Conservation (phyloP, 768 basidiomycete species). For the Tylopilus cervinicoccineus region DNA sequence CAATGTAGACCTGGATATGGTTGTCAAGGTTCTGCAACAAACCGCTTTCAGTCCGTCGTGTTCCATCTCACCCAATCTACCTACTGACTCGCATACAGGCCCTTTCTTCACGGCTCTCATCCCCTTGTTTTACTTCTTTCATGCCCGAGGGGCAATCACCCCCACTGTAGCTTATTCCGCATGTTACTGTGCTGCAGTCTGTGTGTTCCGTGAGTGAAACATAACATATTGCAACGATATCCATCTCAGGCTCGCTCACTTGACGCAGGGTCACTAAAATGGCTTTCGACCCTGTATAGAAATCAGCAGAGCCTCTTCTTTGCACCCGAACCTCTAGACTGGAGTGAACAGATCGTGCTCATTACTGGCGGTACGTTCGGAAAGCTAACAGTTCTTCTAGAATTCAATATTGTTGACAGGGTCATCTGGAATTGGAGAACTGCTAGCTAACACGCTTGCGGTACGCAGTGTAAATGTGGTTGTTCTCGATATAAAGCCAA, state of each 20-base stretch:
- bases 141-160: slow-evolving; percentile 52
- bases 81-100: slow-evolving; percentile 39
- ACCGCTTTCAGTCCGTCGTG: slow-evolving; percentile 72
- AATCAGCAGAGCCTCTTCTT: slow-evolving; percentile 69
- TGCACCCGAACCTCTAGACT: slow-evolving; percentile 61
- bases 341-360: slow-evolving; percentile 86
- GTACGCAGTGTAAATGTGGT: slow-evolving; percentile 78
- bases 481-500: slow-evolving; percentile 80
- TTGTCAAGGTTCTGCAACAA: slow-evolving; percentile 73
- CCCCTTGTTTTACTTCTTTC: slow-evolving; percentile 74
- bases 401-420: slow-evolving; percentile 41
- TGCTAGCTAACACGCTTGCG: slow-evolving; percentile 84
- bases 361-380: slow-evolving; percentile 79
- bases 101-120: slow-evolving; percentile 83
- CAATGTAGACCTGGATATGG: slow-evolving; percentile 68
- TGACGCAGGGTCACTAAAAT: slow-evolving; percentile 58
- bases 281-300: slow-evolving; percentile 69
- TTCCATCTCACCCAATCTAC: background rate
- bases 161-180: slow-evolving; percentile 48
- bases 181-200: slow-evolving; percentile 56
- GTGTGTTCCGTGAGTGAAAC: slow-evolving; percentile 58
- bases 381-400: background rate
- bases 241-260: slow-evolving; percentile 4
- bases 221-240: background rate
- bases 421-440: slow-evolving; percentile 83